These are phyloP conservation scores for Monotropa hypopitys DNA, from an alignment of 179 eudicot genomes.

Conservation along the genomic window DNA sequence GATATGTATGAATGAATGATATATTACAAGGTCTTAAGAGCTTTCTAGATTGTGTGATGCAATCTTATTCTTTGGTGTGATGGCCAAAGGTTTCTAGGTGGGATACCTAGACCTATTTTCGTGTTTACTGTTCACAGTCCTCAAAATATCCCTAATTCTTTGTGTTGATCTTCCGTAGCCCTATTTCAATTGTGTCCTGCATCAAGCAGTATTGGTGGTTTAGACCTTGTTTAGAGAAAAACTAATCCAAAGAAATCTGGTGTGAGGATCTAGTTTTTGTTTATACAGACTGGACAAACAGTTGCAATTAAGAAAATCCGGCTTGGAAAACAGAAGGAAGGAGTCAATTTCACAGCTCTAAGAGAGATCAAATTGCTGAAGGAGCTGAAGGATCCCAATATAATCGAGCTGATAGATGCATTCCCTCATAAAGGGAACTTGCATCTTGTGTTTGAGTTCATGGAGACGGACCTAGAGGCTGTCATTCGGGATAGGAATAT, in stretches of 20 bases:
- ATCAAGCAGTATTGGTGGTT: background rate
- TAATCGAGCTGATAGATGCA: slow-evolving; percentile 77
- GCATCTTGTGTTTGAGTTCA: slow-evolving; percentile 92
- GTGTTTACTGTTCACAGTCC: no score
- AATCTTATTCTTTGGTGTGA: no score
- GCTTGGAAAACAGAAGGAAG: slow-evolving; percentile 97
- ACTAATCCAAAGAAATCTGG: background rate
- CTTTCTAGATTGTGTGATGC: no score
- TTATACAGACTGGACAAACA: slow-evolving; percentile 57
- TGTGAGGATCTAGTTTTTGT: background rate
- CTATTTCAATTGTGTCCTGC: no score
- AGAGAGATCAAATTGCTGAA: slow-evolving; percentile 88
- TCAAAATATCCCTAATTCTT: no score
- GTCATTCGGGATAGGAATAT: slow-evolving; percentile 92
- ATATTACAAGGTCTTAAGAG: no score
- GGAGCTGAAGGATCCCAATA: slow-evolving; percentile 80
- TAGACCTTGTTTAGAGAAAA: background rate
- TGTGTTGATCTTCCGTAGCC: no score
- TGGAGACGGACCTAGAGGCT: slow-evolving; percentile 98
- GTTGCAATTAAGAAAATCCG: slow-evolving; percentile 97
- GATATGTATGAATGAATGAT: no score
- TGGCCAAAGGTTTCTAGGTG: no score
- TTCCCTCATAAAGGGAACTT: slow-evolving; percentile 90
- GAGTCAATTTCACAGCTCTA: slow-evolving; percentile 86
- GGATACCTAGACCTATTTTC: no score